Base-by-base conservation (phyloP, 371 early-diverging fungal genomes). In the Mucor circinelloides region DNA sequence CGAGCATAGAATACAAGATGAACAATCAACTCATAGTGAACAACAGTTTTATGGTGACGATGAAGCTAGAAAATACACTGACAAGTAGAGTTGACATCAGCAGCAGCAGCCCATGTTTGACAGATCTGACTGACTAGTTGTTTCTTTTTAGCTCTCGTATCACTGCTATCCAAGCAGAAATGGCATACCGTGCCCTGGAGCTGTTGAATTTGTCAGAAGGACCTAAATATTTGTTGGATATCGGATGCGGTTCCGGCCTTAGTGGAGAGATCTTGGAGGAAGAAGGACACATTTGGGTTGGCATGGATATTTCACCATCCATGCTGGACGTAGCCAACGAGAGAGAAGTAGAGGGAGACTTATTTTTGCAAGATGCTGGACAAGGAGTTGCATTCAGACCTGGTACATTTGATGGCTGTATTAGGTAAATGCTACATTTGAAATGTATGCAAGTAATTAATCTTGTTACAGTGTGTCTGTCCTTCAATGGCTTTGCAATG, bases 401-500 rank as follows among this genome's bases (percentile, higher is more conserved):
- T 0, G 99, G 98, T 66, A 88, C 93, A 12, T 99, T 99, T 86
- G 99, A 99, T 76, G 99, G 98, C 15, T 96, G 95, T 34, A 96
- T 99, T 60, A 89, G 89, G 91, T 90, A 81, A 60, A 17, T 10
- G 28, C 2, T 25, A 6, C 0, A 46, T 46, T 19, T 9, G 2
- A 15, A 10, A 0, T 50, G n/a, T n/a, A 0, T 52, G 28, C 54
- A 25, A 27, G 6, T 6, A 2, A 28, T 48, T 9, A 15, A 59
- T 7, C 3, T 13, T 17, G 32, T 46, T 31, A 52, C 21, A 94
- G 95, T 80, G 93, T 99, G 25, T 99, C 99, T 17, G 98, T 96
- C 1, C 75, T 99, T 28, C 99, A 99, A 81, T 99, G 99, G 99
- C 90, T 99, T 38, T 98, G 98, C 78, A 97, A 99, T 74, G 97